These are phyloP conservation scores for Zelonia costaricensis DNA, from an alignment of 208 protist genomes.

Conservation along the genomic window DNA sequence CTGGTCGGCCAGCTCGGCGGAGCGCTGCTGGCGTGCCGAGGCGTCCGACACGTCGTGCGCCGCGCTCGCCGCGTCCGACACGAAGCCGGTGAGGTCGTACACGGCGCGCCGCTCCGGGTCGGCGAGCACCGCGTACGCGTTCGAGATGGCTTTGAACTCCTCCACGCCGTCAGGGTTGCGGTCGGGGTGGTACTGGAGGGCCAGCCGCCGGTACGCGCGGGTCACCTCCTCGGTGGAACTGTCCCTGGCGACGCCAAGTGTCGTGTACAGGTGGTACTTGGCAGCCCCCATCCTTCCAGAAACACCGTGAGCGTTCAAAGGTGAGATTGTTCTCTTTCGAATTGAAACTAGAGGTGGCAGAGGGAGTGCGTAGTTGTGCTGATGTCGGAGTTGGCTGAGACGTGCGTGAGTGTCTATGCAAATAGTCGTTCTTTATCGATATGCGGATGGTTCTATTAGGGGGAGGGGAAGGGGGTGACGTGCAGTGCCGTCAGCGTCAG, in stretches of 20 bases:
- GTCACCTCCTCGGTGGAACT: slow-evolving; percentile 50
- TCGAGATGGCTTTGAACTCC: slow-evolving; percentile 89
- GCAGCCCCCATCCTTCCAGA: slow-evolving; percentile 5
- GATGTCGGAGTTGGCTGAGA: no score
- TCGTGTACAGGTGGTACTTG: slow-evolving; percentile 50
- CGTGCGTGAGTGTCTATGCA: no score
- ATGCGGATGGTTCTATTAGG: no score
- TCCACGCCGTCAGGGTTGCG: slow-evolving; percentile 81
- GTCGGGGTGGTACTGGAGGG: slow-evolving; percentile 89
- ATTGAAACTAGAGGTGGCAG: no score
- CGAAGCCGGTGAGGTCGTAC: slow-evolving; percentile 94
- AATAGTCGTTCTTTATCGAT: no score
- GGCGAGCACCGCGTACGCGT: slow-evolving; percentile 97
- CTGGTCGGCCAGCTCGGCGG: slow-evolving; percentile 63
- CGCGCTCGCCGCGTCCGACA: slow-evolving; percentile 13
- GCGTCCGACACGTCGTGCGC: slow-evolving; percentile 1
- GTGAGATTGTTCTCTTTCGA: background rate
- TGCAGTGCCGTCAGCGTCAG: no score
- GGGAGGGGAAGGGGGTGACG: no score
- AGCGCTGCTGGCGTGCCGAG: slow-evolving; percentile 52
- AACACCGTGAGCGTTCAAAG: no score
- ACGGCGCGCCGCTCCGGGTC: slow-evolving; percentile 94
- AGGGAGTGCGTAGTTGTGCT: no score
- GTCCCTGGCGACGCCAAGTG: slow-evolving; percentile 50
- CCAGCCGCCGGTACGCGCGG: slow-evolving; percentile 73